These are phyloP conservation scores for Starmerella lactis-condensi DNA, from an alignment of 805 yeast species.

Conservation along the genomic window DNA sequence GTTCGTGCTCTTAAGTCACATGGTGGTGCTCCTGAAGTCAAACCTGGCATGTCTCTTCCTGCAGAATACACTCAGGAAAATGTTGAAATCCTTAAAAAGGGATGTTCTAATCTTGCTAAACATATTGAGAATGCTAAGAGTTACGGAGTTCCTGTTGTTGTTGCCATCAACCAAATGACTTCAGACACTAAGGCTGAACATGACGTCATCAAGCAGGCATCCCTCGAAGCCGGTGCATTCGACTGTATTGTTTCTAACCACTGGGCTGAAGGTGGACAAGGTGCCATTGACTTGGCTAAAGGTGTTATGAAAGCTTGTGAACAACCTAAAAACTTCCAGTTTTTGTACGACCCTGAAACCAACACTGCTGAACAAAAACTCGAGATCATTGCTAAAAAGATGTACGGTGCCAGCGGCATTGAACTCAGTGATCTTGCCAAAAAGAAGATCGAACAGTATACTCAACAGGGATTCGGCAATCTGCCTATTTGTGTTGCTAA, in stretches of 20 bases:
- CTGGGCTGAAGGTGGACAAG: slow-evolving; percentile 90
- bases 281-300: slow-evolving; percentile 67
- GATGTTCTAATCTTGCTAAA: slow-evolving; percentile 76
- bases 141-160: slow-evolving; percentile 83
- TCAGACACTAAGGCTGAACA: slow-evolving; percentile 69
- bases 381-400: slow-evolving; percentile 56
- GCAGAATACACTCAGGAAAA: slow-evolving; percentile 67
- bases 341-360: slow-evolving; percentile 48
- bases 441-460: slow-evolving; percentile 62
- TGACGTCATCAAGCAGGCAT: slow-evolving; percentile 56
- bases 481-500: slow-evolving; percentile 93
- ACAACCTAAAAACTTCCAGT: slow-evolving; percentile 33
- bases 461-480: slow-evolving; percentile 71
- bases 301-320: slow-evolving; percentile 57
- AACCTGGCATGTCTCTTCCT: slow-evolving; percentile 80
- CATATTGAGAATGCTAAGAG: slow-evolving; percentile 73
- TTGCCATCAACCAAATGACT: slow-evolving; percentile 77
- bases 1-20: slow-evolving; percentile 89
- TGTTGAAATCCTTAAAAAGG: slow-evolving; percentile 54
- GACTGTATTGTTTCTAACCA: slow-evolving; percentile 83
- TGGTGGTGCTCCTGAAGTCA: slow-evolving; percentile 94
- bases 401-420: slow-evolving; percentile 83
- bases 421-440: slow-evolving; percentile 71
- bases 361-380: slow-evolving; percentile 65
- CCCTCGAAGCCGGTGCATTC: slow-evolving; percentile 74